These are phyloP conservation scores for Colletotrichum sp. DNA, from an alignment of 2,329 filamentous ascomycete genomes.

Conservation along the genomic window DNA sequence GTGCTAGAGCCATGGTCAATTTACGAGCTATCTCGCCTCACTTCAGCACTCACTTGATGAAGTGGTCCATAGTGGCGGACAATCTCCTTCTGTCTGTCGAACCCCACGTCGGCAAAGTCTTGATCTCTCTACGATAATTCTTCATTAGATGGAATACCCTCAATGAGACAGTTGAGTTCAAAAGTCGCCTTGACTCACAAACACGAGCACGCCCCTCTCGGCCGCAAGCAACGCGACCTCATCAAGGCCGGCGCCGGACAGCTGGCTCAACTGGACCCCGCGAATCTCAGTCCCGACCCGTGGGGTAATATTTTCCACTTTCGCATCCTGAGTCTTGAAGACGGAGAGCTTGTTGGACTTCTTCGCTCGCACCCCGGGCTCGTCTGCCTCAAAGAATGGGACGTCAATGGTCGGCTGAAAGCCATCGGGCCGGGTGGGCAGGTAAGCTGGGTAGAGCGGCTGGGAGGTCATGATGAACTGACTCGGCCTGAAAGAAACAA, in stretches of 20 bases:
- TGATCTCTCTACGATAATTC: slow-evolving; percentile 28
- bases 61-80: slow-evolving; percentile 35
- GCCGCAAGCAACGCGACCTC: slow-evolving; percentile 34
- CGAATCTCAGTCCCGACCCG: slow-evolving; percentile 32
- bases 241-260: slow-evolving; percentile 29
- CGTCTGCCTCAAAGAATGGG: slow-evolving; percentile 31
- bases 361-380: slow-evolving; percentile 35
- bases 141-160: background rate
- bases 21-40: background rate
- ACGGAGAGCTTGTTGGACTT: slow-evolving; percentile 26
- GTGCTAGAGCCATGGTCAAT: slow-evolving; percentile 14
- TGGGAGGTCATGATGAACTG: slow-evolving; percentile 26
- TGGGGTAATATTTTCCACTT: slow-evolving; percentile 29
- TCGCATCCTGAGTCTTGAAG: slow-evolving; percentile 6
- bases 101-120: slow-evolving; percentile 35
- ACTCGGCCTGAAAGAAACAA: background rate
- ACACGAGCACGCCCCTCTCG: slow-evolving; percentile 35
- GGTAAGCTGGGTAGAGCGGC: slow-evolving; percentile 35
- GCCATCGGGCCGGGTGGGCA: slow-evolving; percentile 37
- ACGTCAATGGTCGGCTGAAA: slow-evolving; percentile 27
- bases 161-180: background rate
- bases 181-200: slow-evolving; percentile 23
- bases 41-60: slow-evolving; percentile 22
- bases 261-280: slow-evolving; percentile 31
- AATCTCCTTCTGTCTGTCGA: slow-evolving; percentile 32